These are phyloP conservation scores for Clavulina sp. DNA, from an alignment of 768 basidiomycete species.

Conservation along the genomic window DNA sequence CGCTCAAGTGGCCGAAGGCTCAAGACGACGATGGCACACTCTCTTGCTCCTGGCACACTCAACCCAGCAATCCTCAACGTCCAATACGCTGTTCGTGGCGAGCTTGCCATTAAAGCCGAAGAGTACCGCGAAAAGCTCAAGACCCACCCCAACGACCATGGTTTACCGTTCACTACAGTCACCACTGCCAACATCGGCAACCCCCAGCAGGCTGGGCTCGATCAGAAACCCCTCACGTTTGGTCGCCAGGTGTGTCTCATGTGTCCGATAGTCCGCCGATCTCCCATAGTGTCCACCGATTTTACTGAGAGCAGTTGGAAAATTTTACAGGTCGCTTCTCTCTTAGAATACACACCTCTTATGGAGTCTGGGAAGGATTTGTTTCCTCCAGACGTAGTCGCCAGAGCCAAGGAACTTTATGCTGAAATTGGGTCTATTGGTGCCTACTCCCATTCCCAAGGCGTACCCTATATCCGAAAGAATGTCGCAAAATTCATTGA, in stretches of 20 bases:
- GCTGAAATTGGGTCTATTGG: constrained; percentile 82
- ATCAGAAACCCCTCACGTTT: constrained; percentile 87
- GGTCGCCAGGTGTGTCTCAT: constrained; percentile 53
- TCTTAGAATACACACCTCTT: constrained; percentile 84
- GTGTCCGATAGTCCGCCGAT: not conserved
- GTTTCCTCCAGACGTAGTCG: constrained; percentile 76
- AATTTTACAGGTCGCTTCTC: constrained; percentile 52
- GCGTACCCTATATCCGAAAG: constrained; percentile 72
- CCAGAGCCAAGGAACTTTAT: constrained; percentile 63
- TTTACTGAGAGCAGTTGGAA: constrained; percentile 5
- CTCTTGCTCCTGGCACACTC: constrained; percentile 50
- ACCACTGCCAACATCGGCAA: constrained; percentile 97
- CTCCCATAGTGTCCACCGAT: constrained; percentile 3
- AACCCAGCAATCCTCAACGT: constrained; percentile 77
- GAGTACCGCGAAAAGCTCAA: constrained; percentile 55
- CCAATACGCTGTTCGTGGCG: constrained; percentile 93
- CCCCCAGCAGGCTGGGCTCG: constrained; percentile 86
- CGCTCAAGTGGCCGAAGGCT: too few relatives aligned
- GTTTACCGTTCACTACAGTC: constrained; percentile 70
- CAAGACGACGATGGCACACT: constrained; percentile 8
- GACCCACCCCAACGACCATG: constrained; percentile 25
- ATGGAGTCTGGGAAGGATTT: constrained; percentile 38
- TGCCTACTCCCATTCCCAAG: constrained; percentile 92
- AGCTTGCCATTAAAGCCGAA: constrained; percentile 90
- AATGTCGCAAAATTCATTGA: constrained; percentile 80